Evolutionary conservation across 1,284 basidiomycete species (phyloP), one percentile per base, ranked within the genome.

Genomic region (Garcileccinum viscosum): DNA sequence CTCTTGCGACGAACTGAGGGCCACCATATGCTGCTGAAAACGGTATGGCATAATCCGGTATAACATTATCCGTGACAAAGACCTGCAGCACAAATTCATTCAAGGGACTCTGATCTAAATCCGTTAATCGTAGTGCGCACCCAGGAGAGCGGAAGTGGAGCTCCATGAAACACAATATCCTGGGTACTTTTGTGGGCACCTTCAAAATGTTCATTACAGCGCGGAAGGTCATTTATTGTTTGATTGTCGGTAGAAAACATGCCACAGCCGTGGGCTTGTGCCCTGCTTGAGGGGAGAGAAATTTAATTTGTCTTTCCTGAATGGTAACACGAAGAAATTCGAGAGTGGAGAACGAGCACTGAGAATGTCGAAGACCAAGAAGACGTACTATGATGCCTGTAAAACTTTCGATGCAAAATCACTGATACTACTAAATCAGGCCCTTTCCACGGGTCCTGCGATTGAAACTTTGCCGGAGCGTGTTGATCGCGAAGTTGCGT

Each of bases 21-120:
- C 79, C 78, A 40, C 68, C 76, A 62, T 69, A 67, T 9, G 69
- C 72, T 56, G 74, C 78, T 30, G 76, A 68, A 24, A 77, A 66
- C 17, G 79, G 76, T 5, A 77, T 67, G 15, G 78, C 79, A 67
- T 76, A 64, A 58, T 78, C 74, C n/a, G 78, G 79, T 60, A 77
- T 77, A 27, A 79, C 27, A 24, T 77, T 80, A 44, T 80, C 79
- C 15, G 37, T 64, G 37, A 77, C 79, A 32, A 76, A 68, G 15
- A 77, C 78, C 75, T 78, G 59, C 11, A n/a, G 4, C 17, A 5
- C 8, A n/a, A n/a, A n/a, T 62, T 63, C 15, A 35, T n/a, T n/a
- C 65, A 56, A 44, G n/a, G 63, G 42, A 38, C 44, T 6, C 5
- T 24, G 30, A 24, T 5, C 19, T 15, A 11, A n/a, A 32, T 4